phyloP scores from a whole-genome alignment of 805 yeast species.

The Candida boleticola region DNA sequence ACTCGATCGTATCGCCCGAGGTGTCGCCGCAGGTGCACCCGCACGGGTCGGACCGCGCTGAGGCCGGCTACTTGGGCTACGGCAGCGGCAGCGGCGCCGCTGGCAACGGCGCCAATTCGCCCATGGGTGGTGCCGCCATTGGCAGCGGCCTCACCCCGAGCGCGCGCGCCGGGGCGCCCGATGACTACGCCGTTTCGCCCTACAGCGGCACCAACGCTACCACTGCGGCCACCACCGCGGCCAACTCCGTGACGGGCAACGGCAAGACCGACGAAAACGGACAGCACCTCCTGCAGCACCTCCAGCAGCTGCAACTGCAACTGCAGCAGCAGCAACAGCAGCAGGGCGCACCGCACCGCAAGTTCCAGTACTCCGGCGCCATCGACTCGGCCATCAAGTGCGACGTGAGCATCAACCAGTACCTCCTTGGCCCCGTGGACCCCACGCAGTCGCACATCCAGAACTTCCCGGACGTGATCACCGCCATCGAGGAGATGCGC shows the following conservation, averaged over 20 bases:
- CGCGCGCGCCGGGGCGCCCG: neutral
- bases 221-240: neutral
- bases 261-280: neutral
- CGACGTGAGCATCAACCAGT: constrained; percentile 64
- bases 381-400: constrained; percentile 25
- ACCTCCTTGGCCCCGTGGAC: constrained; percentile 55
- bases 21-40: constrained; percentile 30
- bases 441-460: constrained; percentile 31
- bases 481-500: constrained; percentile 40
- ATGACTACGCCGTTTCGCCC: neutral
- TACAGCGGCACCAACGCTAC: neutral
- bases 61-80: neutral
- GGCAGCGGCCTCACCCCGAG: neutral
- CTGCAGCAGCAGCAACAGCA: no score
- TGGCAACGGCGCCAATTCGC: neutral
- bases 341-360: neutral
- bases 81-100: neutral
- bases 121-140: neutral
- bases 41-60: neutral
- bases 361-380: neutral
- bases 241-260: neutral
- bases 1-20: constrained; percentile 34
- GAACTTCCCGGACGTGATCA: constrained; percentile 61
- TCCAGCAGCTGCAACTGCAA: no score
- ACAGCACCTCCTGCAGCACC: no score